phyloP scores from a whole-genome alignment of 768 basidiomycete genomes.

The Pisolithus marmoratus region DNA sequence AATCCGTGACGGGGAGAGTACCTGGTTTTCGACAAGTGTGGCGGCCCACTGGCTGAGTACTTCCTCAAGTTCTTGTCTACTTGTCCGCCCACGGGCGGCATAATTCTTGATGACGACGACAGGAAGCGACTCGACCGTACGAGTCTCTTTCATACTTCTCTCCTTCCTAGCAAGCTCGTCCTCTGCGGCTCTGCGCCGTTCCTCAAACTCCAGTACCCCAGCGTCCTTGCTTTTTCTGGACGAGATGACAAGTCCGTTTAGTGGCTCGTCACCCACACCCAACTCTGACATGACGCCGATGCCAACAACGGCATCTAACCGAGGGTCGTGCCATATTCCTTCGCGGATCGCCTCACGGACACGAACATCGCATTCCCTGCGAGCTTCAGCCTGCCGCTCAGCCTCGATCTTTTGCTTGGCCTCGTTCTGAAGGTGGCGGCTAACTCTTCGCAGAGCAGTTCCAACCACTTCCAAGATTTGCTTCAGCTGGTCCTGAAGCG shows the following conservation, averaged over 20 bases:
- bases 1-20: conserved; percentile 22
- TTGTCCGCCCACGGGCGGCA: conserved; percentile 47
- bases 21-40: conserved; percentile 73
- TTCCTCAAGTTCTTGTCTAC: conserved; percentile 65
- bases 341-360: conserved; percentile 43
- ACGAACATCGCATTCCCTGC: conserved; percentile 33
- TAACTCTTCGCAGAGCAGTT: conserved; percentile 61
- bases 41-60: conserved; percentile 85
- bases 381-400: conserved; percentile 31
- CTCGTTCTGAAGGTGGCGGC: conserved; percentile 41
- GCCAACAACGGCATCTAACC: conserved; percentile 79
- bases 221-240: conserved; percentile 6
- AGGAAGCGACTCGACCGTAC: conserved; percentile 61
- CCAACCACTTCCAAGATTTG: conserved; percentile 79
- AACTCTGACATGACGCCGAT: conserved; percentile 85
- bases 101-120: conserved; percentile 86
- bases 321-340: conserved; percentile 83
- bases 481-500: conserved; percentile 77
- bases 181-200: conserved; percentile 24
- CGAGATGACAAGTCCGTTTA: conserved; percentile 33
- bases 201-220: conserved; percentile 9
- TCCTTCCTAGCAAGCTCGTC: conserved; percentile 27
- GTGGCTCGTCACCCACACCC: conserved; percentile 71
- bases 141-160: conserved; percentile 37
- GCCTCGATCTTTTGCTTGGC: conserved; percentile 36